Percentiles rank a stretch among this genome's conserved stretches.
Conservation (phyloP, 1,284 basidiomycete genomes). For the Moesziomyces antarcticus region DNA sequence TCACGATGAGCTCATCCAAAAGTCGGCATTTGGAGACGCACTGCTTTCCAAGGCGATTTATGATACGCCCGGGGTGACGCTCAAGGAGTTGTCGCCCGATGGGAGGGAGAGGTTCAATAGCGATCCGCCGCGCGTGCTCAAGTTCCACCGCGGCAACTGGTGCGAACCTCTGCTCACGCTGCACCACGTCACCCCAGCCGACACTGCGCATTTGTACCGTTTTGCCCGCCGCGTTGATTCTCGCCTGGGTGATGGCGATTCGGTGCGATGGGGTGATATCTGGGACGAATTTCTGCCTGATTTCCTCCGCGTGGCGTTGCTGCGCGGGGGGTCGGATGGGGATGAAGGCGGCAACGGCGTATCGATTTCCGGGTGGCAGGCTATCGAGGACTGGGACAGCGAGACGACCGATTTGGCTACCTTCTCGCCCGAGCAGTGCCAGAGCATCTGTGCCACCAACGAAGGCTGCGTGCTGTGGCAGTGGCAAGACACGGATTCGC, state of each 20-base stretch:
- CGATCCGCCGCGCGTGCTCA: constrained; percentile 25
- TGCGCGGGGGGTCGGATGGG: neutral
- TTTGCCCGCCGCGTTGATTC: constrained; percentile 33
- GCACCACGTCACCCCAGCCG: constrained; percentile 45
- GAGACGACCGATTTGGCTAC: constrained; percentile 17
- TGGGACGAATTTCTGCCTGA: constrained; percentile 41
- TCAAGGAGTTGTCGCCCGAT: constrained; percentile 17
- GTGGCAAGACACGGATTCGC: constrained; percentile 6
- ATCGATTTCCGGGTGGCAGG: constrained; percentile 22
- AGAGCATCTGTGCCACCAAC: constrained; percentile 8
- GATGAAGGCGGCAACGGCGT: constrained; percentile 7
- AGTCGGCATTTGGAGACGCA: constrained; percentile 43
- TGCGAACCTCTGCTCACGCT: constrained; percentile 40
- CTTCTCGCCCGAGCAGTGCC: constrained; percentile 7
- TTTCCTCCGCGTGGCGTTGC: constrained; percentile 6
- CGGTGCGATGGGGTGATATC: constrained; percentile 21
- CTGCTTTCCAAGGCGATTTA: constrained; percentile 43
- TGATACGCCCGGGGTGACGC: constrained; percentile 9
- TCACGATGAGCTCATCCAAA: constrained; percentile 24
- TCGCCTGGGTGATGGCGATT: constrained; percentile 1
- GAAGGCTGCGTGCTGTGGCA: constrained; percentile 28
- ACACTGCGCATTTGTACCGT: constrained; percentile 29
- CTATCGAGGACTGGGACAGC: constrained; percentile 34
- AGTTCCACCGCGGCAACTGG: constrained; percentile 23
- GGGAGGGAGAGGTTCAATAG: constrained; percentile 30